Evolutionary conservation across 1,139 yeast genomes (phyloP), one percentile per base, ranked within the genome.

Genomic region (Zygoascus hellenicus): DNA sequence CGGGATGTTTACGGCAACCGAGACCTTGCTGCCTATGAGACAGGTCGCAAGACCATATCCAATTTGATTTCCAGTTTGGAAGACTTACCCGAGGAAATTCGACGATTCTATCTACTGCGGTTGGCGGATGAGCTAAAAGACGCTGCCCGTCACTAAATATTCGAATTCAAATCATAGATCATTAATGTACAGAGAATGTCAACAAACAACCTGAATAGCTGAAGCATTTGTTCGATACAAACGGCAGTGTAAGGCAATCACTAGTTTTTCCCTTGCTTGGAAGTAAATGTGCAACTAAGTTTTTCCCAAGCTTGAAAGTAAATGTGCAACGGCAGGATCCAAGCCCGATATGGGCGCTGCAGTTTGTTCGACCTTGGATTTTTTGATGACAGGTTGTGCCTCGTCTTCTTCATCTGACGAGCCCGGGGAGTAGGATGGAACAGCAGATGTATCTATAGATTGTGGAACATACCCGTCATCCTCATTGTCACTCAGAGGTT

Each of bases 341-440:
- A 64, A 49, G 1, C 60, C 64, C 26, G 57, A 62, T 11, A 59
- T 44, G 19, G 7, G 13, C 19, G 17, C 28, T 5, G 33, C 9
- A 31, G 48, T 42, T 9, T 54, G 52, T 9, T 51, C 56, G n/a
- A 52, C 50, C 40, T 55, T 58, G 29, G 53, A 51, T 53, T 64
- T 62, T 48, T 64, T 62, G 7, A 64, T 48, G 1, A 60, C 57
- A 2, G 65, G 55, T 9, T 28, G 57, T 31, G 54, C 47, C 15
- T 58, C 67, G 22, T 60, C 65, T 5, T 66, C 67, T 7, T 65
- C 68, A 39, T 67, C 68, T 11, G 62, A 62, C 30, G 62, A 58
- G 19, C 59, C 54, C 15, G 68, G 63, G 17, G 61, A 67, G 51
- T 71, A 70, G 2, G 66, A 63, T 5, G 75, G 74, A n/a, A 68